These are phyloP conservation scores for Artemisia tridentata DNA, from an alignment of 129 eudicot species.

Conservation along the genomic window DNA sequence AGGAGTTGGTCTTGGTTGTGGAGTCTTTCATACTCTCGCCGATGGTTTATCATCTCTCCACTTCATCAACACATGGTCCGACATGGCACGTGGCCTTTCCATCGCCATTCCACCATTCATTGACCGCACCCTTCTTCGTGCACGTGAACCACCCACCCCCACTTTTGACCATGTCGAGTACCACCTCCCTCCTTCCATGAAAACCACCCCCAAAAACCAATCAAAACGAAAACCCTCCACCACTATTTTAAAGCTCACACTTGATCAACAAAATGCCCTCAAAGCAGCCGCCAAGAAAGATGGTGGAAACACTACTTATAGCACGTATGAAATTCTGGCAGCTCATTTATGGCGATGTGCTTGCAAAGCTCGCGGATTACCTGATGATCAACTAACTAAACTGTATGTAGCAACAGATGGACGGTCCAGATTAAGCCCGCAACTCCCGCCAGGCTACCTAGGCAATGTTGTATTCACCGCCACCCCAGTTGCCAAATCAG, in stretches of 20 bases:
- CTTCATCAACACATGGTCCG: conserved; percentile 69
- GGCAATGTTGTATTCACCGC: conserved; percentile 73
- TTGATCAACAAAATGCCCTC: conserved; percentile 45
- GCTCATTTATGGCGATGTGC: conserved; percentile 72
- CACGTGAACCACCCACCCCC: conserved; percentile 61
- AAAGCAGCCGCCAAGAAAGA: conserved; percentile 46
- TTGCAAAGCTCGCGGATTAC: conserved; percentile 62
- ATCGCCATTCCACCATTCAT: conserved; percentile 59
- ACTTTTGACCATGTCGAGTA: conserved; percentile 47
- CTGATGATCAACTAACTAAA: conserved; percentile 46
- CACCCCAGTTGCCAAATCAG: conserved; percentile 42
- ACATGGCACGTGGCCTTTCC: conserved; percentile 57
- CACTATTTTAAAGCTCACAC: conserved; percentile 46
- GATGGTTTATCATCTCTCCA: conserved; percentile 58
- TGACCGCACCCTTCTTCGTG: conserved; percentile 61
- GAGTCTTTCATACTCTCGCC: conserved; percentile 47
- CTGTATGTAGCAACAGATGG: conserved; percentile 61
- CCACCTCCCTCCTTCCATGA: conserved; percentile 57
- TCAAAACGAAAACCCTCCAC: conserved; percentile 36
- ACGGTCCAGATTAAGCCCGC: conserved; percentile 48
- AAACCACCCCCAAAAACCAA: background rate
- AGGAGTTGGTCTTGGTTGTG: conserved; percentile 56
- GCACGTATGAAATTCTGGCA: conserved; percentile 54
- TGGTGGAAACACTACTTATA: conserved; percentile 30
- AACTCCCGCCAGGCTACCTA: conserved; percentile 53